Conservation (phyloP, 1,284 basidiomycete genomes). For the Anthracocystis panici-leucophaei region DNA sequence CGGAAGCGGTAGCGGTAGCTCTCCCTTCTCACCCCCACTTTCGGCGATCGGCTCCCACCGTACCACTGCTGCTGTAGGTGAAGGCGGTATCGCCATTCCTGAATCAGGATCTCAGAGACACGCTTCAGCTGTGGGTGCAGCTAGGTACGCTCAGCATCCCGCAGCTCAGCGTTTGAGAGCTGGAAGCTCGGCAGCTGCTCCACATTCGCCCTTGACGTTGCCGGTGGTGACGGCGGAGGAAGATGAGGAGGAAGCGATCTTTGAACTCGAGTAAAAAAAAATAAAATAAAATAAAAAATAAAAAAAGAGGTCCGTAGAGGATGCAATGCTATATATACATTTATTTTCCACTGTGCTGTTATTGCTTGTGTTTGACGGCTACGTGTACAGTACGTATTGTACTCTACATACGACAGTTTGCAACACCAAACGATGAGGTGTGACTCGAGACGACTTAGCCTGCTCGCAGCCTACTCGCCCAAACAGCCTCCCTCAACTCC, state of each 20-base stretch:
- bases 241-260: conserved; percentile 66
- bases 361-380: too few relatives aligned
- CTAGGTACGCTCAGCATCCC: conserved; percentile 32
- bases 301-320: conserved; percentile 9
- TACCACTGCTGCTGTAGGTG: conserved; percentile 8
- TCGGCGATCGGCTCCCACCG: conserved; percentile 42
- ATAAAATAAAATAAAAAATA: too few relatives aligned
- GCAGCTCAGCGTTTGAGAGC: conserved; percentile 43
- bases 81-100: conserved; percentile 36
- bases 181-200: conserved; percentile 31
- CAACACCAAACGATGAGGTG: not conserved
- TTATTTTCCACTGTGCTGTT: too few relatives aligned
- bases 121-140: conserved; percentile 2
- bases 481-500: conserved; percentile 57
- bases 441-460: not conserved
- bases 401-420: too few relatives aligned
- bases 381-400: too few relatives aligned
- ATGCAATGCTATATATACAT: too few relatives aligned
- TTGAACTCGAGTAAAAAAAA: conserved; percentile 61
- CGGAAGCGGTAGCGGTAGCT: conserved; percentile 16
- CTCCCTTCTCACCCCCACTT: conserved; percentile 37
- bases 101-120: conserved; percentile 23
- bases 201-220: conserved; percentile 49
- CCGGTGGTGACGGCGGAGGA: conserved; percentile 57
- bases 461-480: conserved; percentile 2